Evolutionary conservation across 225 moss, liverwort and hornwort species (phyloP).

Genomic region (Physcomitrellopsis africana): DNA sequence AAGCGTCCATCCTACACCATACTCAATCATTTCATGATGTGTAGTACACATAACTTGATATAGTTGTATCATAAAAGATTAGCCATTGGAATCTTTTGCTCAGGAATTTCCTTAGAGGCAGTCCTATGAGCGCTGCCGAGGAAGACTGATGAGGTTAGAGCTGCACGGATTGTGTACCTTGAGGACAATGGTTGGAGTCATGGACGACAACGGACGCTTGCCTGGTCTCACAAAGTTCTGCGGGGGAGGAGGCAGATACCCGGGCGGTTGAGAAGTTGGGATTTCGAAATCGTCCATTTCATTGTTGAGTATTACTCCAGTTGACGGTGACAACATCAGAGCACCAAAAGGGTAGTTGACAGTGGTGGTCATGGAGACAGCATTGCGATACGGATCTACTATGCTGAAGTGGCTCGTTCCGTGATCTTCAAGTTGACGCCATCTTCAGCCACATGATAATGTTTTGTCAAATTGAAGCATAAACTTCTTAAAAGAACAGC

Average conservation of each 20-base stretch:
- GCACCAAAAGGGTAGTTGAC: constrained; percentile 73
- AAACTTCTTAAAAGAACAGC: neutral
- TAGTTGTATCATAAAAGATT: neutral
- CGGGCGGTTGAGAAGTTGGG: constrained; percentile 32
- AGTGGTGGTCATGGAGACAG: constrained; percentile 76
- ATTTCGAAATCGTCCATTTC: constrained; percentile 89
- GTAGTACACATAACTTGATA: neutral
- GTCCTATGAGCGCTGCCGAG: neutral
- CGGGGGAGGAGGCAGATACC: constrained; percentile 58
- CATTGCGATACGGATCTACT: constrained; percentile 67
- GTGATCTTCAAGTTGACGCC: constrained; percentile 62
- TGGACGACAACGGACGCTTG: constrained; percentile 80
- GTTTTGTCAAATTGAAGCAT: constrained; percentile 1
- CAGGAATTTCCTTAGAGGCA: too few species aligned
- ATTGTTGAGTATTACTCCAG: constrained; percentile 76
- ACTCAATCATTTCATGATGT: neutral
- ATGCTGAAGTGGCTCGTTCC: constrained; percentile 84
- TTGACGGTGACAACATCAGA: constrained; percentile 59
- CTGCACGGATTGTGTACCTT: constrained; percentile 44
- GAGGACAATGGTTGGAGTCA: constrained; percentile 80
- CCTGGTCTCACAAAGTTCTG: constrained; percentile 71
- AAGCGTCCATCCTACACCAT: constrained; percentile 56
- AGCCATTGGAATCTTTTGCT: neutral
- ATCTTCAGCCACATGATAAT: constrained; percentile 42
- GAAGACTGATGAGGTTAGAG: neutral